Conservation (phyloP, 1,139 yeast genomes). For the Pneumocystis wakefieldiae region DNA sequence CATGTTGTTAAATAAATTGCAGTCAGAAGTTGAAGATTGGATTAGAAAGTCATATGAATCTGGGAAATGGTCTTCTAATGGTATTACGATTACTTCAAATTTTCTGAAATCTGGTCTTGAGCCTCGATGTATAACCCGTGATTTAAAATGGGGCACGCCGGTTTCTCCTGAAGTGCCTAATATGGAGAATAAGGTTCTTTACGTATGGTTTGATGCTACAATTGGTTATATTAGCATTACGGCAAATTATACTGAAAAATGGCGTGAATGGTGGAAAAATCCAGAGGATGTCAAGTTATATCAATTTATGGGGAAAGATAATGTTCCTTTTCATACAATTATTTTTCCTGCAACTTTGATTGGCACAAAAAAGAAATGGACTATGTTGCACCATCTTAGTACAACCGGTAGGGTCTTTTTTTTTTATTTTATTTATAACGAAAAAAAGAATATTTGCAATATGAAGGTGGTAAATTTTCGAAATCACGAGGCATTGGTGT, state of each 20-base stretch:
- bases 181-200: constrained; percentile 74
- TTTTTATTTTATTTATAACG: not conserved
- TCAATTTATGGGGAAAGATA: constrained; percentile 99
- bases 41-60: constrained; percentile 45
- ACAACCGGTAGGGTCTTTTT: constrained; percentile 45
- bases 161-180: constrained; percentile 52
- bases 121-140: constrained; percentile 95
- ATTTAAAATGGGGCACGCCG: constrained; percentile 95
- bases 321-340: constrained; percentile 96
- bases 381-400: constrained; percentile 74
- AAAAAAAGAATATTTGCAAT: constrained; percentile 57
- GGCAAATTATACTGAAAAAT: constrained; percentile 71
- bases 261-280: constrained; percentile 86
- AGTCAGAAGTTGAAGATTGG: constrained; percentile 62
- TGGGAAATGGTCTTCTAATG: constrained; percentile 86
- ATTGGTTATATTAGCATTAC: constrained; percentile 94
- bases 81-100: constrained; percentile 70
- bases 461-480: constrained; percentile 95
- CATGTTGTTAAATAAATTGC: constrained; percentile 67
- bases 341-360: constrained; percentile 87
- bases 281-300: constrained; percentile 73
- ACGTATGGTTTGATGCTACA: constrained; percentile 98
- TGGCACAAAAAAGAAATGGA: constrained; percentile 83
- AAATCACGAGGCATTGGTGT: constrained; percentile 95
- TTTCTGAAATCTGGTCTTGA: constrained; percentile 90